Evolutionary conservation across 345 rosid genomes (phyloP).

Genomic region (Arabis hirsuta): DNA sequence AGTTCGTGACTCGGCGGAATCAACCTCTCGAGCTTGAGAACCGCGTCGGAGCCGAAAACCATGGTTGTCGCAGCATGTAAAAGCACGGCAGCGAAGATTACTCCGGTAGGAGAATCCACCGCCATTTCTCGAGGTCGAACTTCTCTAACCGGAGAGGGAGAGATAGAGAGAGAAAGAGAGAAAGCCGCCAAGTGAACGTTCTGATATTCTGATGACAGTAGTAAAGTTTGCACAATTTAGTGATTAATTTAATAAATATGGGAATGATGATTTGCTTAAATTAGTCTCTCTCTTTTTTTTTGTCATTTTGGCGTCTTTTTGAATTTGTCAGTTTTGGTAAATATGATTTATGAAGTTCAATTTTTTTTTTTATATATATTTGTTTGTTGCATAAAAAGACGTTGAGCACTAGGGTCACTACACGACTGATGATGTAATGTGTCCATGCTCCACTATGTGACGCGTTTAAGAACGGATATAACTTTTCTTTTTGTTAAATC

Average conservation of each 20-base stretch:
- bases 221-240: conserved; percentile 24
- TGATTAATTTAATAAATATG: conserved; percentile 21
- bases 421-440: conserved; percentile 35
- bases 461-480: background rate
- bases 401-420: conserved; percentile 1
- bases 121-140: conserved; percentile 42
- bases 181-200: conserved; percentile 44
- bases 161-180: conserved; percentile 7
- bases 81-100: conserved; percentile 35
- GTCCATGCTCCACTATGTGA: conserved; percentile 9
- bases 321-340: conserved; percentile 7
- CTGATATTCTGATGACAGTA: conserved; percentile 44
- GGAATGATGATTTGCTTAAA: conserved; percentile 19
- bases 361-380: background rate
- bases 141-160: conserved; percentile 19
- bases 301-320: background rate
- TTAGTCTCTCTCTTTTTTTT: background rate
- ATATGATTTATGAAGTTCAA: background rate
- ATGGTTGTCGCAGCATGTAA: conserved; percentile 41
- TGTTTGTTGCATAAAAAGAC: background rate
- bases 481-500: background rate
- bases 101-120: conserved; percentile 42
- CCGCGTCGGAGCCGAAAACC: conserved; percentile 56
- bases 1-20: conserved; percentile 55
- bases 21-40: conserved; percentile 61